These are phyloP conservation scores for Tetraselmis chui DNA, from an alignment of 139 green algal genomes.

Conservation along the genomic window DNA sequence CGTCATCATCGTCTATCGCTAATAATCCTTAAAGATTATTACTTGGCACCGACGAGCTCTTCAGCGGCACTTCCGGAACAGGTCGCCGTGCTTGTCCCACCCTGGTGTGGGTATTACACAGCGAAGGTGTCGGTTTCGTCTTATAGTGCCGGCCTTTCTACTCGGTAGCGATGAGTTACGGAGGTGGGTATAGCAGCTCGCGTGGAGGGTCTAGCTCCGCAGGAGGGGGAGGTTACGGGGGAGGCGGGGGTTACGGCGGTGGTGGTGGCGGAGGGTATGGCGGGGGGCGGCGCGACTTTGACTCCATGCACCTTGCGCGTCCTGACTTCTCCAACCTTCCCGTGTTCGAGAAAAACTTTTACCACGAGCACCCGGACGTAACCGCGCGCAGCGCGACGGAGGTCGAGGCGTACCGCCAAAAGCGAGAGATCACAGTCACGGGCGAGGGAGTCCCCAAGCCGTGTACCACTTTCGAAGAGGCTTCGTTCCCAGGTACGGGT, in stretches of 20 bases:
- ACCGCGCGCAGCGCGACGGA: constrained; percentile 51
- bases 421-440: constrained; percentile 53
- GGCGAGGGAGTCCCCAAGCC: constrained; percentile 60
- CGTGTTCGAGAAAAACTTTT: constrained; percentile 91
- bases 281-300: constrained; percentile 47
- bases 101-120: too few relatives aligned
- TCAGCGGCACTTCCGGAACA: too few relatives aligned
- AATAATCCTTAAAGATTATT: too few relatives aligned
- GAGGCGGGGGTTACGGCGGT: constrained; percentile 16
- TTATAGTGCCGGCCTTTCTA: too few relatives aligned
- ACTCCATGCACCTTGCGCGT: constrained; percentile 54
- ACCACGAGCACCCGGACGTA: constrained; percentile 80
- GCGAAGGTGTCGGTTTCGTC: too few relatives aligned
- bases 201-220: constrained; percentile 1
- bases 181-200: neutral
- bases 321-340: constrained; percentile 76
- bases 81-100: too few relatives aligned
- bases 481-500: constrained; percentile 63
- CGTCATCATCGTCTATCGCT: too few relatives aligned
- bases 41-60: too few relatives aligned
- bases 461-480: constrained; percentile 63
- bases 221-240: constrained; percentile 19
- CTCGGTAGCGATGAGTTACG: neutral
- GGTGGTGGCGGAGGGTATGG: constrained; percentile 19
- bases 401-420: constrained; percentile 59